A percentile compares a stretch with the other conserved stretches of the same genome.
Conservation (phyloP, 1,284 basidiomycete genomes). For the Apiotrichum gracile region DNA sequence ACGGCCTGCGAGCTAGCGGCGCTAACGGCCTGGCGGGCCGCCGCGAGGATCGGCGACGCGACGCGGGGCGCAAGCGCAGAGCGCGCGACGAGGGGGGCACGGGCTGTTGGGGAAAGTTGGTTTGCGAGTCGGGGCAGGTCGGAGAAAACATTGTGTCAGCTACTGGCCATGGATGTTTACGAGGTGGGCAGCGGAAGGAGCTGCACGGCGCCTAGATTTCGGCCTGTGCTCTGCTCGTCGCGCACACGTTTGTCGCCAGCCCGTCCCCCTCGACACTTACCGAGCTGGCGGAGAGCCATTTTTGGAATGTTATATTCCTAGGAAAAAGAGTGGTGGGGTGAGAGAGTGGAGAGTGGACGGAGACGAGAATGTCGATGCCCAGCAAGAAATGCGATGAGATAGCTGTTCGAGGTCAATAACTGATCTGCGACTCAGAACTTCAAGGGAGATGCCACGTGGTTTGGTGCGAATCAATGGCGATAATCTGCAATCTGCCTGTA, state of each 20-base stretch:
- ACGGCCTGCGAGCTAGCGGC: not conserved
- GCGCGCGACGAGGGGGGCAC: constrained; percentile 25
- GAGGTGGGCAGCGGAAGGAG: no score
- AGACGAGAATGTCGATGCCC: not conserved
- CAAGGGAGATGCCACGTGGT: no score
- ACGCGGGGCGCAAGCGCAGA: constrained; percentile 20
- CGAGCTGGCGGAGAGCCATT: constrained; percentile 39
- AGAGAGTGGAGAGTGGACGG: constrained; percentile 2
- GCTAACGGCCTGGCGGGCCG: not conserved
- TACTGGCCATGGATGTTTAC: no score
- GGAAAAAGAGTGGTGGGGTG: no score
- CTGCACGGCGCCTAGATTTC: not conserved
- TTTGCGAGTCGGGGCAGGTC: not conserved
- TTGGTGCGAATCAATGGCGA: no score
- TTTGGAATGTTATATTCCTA: constrained; percentile 3
- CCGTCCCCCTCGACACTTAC: no score
- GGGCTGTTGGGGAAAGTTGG: constrained; percentile 17
- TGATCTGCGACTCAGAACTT: no score
- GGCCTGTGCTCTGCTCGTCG: no score
- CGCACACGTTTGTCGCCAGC: no score
- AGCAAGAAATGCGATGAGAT: not conserved
- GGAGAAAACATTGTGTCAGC: not conserved
- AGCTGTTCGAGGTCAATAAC: no score
- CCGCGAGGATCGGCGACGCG: constrained; percentile 14
- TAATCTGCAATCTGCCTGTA: no score